Evolutionary conservation across 345 rosid genomes (phyloP), one percentile per base, ranked within the genome.

Genomic region (Murraya koenigii): DNA sequence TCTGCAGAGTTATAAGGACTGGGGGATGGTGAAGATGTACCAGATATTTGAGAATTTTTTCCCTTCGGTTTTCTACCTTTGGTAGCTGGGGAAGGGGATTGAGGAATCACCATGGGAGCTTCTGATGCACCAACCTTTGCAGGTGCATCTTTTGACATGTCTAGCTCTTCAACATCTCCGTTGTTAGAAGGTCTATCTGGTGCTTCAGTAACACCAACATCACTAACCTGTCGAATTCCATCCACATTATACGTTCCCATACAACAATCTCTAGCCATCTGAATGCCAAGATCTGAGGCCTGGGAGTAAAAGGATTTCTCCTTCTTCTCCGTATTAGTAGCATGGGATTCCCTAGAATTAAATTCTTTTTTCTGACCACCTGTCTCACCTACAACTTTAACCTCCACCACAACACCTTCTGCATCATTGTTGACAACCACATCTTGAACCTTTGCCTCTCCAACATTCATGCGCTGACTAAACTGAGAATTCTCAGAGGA

Each of bases 201-300:
- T 62, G 55, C 63, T 75, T 69, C 87, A 15, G 78, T 67, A 59
- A 77, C 78, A 73, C 80, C 62, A 69, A 66, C 79, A 41, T 71
- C 83, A 80, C 69, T 74, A 74, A 59, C 76, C 69, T 79, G 86
- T 69, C 26, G 83, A 75, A 78, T 77, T 68, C 75, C 86, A 75
- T 79, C 91, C 80, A 69, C 76, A 78, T 62, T 75, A 85, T 76
- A 83, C 49, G 72, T 78, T 81, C 84, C 87, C 44, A 64, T 74
- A 70, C 79, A 66, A 70, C 77, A 81, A 64, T 89, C 95, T 81
- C 86, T 86, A 23, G 85, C 85, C 88, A 88, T 82, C 82, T 84
- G 87, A 79, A 88, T 84, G 84, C 92, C 82, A 69, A 89, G 88
- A 86, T 87, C 89, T 6, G 93, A 88, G 35, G 95, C 89, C 86